Evolutionary conservation across 139 green algal species (phyloP).

Genomic region (Mesotaenium endlicherianum): DNA sequence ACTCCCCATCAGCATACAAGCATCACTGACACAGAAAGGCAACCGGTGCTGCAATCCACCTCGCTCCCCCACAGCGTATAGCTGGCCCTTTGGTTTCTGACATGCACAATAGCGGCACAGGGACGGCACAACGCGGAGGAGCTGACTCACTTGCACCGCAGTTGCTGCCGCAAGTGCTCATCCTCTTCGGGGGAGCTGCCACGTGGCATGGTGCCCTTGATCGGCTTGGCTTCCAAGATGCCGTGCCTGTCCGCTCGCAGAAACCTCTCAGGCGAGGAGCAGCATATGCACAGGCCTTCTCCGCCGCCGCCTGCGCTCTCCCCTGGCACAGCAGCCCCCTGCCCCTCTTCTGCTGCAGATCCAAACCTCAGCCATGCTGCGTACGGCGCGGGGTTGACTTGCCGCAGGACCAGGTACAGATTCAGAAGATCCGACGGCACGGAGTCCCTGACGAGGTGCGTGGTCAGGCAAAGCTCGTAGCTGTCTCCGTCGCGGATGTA

Average conservation of each 20-base stretch:
- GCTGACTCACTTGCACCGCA: slow-evolving; percentile 43
- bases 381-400: slow-evolving; percentile 92
- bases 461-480: slow-evolving; percentile 97
- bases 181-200: slow-evolving; percentile 61
- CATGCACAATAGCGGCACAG: neutral
- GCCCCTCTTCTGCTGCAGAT: neutral
- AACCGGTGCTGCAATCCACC: neutral
- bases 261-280: slow-evolving; percentile 96
- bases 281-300: slow-evolving; percentile 59
- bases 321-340: neutral
- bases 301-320: neutral
- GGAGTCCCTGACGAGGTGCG: slow-evolving; percentile 14
- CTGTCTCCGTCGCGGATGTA: slow-evolving; percentile 70
- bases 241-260: slow-evolving; percentile 63
- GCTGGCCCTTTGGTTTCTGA: neutral
- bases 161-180: slow-evolving; percentile 51
- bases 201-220: slow-evolving; percentile 76
- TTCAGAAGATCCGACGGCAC: slow-evolving; percentile 35
- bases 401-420: slow-evolving; percentile 79
- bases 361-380: slow-evolving; percentile 78
- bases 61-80: neutral
- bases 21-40: neutral
- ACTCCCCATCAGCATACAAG: neutral
- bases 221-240: slow-evolving; percentile 89
- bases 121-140: neutral